Evolutionary conservation across 2,329 filamentous ascomycete genomes (phyloP).

Genomic region (Talaromyces piceae): DNA sequence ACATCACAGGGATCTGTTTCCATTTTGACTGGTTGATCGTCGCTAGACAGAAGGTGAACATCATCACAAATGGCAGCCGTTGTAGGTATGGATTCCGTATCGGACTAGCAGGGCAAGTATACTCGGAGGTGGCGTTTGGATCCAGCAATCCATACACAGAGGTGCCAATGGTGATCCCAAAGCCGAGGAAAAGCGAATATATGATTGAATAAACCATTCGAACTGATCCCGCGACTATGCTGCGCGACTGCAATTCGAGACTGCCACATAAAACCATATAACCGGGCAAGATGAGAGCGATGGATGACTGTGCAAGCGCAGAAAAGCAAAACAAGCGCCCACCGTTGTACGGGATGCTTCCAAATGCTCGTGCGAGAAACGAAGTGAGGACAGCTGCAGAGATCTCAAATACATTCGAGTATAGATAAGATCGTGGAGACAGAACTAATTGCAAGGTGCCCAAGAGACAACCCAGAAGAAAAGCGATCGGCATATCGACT

Average conservation of each 20-base stretch:
- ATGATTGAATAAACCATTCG: conserved; percentile 70
- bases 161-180: conserved; percentile 63
- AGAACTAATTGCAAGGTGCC: conserved; percentile 69
- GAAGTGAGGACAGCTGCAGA: conserved; percentile 59
- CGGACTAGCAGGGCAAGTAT: conserved; percentile 45
- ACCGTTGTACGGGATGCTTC: conserved; percentile 52
- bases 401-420: conserved; percentile 60
- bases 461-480: conserved; percentile 67
- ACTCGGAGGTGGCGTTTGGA: conserved; percentile 43
- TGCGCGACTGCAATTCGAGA: conserved; percentile 63
- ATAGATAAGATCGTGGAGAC: conserved; percentile 65
- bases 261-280: conserved; percentile 56
- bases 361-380: conserved; percentile 61
- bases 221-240: conserved; percentile 65
- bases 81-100: conserved; percentile 41
- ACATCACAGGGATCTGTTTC: conserved; percentile 72
- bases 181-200: conserved; percentile 65
- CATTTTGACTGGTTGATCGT: conserved; percentile 78
- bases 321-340: conserved; percentile 61
- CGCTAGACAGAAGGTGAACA: conserved; percentile 68
- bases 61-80: conserved; percentile 66
- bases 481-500: conserved; percentile 73
- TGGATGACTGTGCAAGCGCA: conserved; percentile 63
- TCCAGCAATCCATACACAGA: conserved; percentile 58
- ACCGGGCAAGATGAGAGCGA: conserved; percentile 65